Conservation (phyloP, 75 land plant species). For the Pinus tabuliformis region DNA sequence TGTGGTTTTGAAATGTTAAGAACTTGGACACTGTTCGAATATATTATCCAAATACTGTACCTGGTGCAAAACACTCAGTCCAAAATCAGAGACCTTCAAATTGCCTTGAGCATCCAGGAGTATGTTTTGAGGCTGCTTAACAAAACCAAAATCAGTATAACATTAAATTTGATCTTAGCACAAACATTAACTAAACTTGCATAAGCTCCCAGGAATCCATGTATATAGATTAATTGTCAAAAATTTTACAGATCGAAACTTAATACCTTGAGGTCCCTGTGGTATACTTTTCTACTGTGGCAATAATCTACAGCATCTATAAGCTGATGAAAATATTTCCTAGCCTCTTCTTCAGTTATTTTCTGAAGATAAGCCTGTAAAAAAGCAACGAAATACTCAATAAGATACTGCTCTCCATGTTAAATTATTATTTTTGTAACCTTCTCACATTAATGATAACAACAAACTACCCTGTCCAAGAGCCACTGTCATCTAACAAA, state of each 20-base stretch:
- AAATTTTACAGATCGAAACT: slow-evolving; percentile 1
- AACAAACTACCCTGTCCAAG: background rate
- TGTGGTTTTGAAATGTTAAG: no score
- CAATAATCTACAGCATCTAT: slow-evolving; percentile 67
- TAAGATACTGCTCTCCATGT: background rate
- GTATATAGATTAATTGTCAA: background rate
- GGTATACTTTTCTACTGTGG: slow-evolving; percentile 54
- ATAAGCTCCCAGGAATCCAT: background rate
- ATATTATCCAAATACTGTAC: background rate
- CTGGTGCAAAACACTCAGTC: slow-evolving; percentile 31
- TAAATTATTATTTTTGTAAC: no score
- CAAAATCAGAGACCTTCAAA: slow-evolving; percentile 31
- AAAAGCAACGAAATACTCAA: background rate
- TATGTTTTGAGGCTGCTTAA: slow-evolving; percentile 24
- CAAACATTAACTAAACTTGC: background rate
- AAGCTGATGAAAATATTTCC: slow-evolving; percentile 60
- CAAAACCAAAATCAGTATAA: no score
- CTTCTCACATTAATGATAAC: background rate
- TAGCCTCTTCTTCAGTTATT: slow-evolving; percentile 39
- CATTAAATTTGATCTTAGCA: background rate
- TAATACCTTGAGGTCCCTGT: slow-evolving; percentile 58
- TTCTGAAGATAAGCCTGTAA: slow-evolving; percentile 19
- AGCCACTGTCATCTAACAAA: no score
- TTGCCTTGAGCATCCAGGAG: slow-evolving; percentile 18
- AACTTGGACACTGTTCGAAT: no score